Percentiles rank a stretch among this genome's conserved stretches.
These are phyloP conservation scores for Beauveria caledonica DNA, from an alignment of 2,329 filamentous ascomycete genomes.

Conservation along the genomic window DNA sequence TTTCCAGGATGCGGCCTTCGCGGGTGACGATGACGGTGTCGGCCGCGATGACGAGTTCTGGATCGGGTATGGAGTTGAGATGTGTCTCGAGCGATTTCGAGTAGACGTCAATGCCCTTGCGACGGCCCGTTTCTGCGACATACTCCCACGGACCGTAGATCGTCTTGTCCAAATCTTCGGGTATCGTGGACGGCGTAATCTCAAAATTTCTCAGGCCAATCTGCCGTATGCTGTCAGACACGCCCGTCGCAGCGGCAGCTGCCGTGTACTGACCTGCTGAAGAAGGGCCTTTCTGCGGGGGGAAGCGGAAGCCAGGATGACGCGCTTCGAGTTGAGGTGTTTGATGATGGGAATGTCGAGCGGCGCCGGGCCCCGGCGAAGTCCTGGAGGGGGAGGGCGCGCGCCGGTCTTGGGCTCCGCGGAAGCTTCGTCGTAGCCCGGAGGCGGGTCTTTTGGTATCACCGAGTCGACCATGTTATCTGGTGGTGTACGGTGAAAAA, in stretches of 20 bases:
- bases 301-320: slow-evolving; percentile 85
- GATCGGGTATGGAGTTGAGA: slow-evolving; percentile 49
- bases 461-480: slow-evolving; percentile 23
- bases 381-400: slow-evolving; percentile 22
- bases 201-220: slow-evolving; percentile 77
- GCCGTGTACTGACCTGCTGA: slow-evolving; percentile 44
- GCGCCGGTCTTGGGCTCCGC: slow-evolving; percentile 26
- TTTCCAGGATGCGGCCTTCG: slow-evolving; percentile 76
- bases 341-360: slow-evolving; percentile 74
- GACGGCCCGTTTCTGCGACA: slow-evolving; percentile 74
- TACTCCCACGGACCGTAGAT: slow-evolving; percentile 77
- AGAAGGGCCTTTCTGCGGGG: slow-evolving; percentile 78
- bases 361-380: slow-evolving; percentile 47
- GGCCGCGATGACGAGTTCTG: slow-evolving; percentile 77
- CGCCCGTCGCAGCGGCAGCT: background rate
- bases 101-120: slow-evolving; percentile 74
- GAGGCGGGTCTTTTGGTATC: slow-evolving; percentile 25
- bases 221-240: slow-evolving; percentile 28
- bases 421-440: slow-evolving; percentile 36
- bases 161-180: slow-evolving; percentile 77
- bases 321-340: slow-evolving; percentile 66
- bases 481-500: slow-evolving; percentile 20
- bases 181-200: slow-evolving; percentile 71
- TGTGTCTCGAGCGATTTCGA: slow-evolving; percentile 35
- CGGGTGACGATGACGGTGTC: slow-evolving; percentile 82